Base-by-base conservation (phyloP, 768 basidiomycete genomes). In the Baorangia bicolor region DNA sequence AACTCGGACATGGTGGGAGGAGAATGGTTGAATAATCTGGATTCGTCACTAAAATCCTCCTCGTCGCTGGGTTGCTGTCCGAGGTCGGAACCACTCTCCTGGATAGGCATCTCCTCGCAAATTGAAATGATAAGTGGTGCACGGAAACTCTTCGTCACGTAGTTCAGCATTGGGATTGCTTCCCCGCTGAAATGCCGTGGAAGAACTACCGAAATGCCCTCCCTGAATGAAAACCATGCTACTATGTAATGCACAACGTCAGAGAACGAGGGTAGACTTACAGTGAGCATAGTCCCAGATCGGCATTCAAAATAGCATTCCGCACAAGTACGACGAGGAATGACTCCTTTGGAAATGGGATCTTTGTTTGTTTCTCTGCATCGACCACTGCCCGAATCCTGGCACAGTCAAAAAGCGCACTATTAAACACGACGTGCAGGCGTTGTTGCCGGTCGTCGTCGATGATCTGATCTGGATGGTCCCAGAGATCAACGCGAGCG, bases 241-340 rank as follows among this genome's bases (percentile, higher is more conserved):
- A 12, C 4, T 45, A 14, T 42, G 33, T 35, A 4, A 5, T 11
- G 5, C 30, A n/a, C 6, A 31, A 44, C 4, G 7, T 2, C 3
- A 2, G 20, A 2, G 14, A 14, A 9, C 14, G 20, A 28, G 8
- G 8, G 14, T n/a, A 25, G 12, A 49, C 48, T 18, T 35, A 40
- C 57, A 55, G 31, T 18, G 47, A 11, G 8, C 14, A 42, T 8
- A 58, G 21, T 8, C 3, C 12, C 2, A 12, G 11, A 40, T 45
- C 18, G 3, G 42, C 42, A n/a, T 45, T 23, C 35, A 37, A 20
- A 3, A 55, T 35, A 13, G 43, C 53, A 11, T 49, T 45, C 23
- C 57, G 53, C 23, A 48, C 53, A 4, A 53, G 52, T 37, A 53
- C 11, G 21, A 53, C 44, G 21, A 53, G 52, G 37, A 57, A 57